Base-by-base conservation (phyloP, 2,329 filamentous ascomycete species). In the Akanthomyces lecanii region DNA sequence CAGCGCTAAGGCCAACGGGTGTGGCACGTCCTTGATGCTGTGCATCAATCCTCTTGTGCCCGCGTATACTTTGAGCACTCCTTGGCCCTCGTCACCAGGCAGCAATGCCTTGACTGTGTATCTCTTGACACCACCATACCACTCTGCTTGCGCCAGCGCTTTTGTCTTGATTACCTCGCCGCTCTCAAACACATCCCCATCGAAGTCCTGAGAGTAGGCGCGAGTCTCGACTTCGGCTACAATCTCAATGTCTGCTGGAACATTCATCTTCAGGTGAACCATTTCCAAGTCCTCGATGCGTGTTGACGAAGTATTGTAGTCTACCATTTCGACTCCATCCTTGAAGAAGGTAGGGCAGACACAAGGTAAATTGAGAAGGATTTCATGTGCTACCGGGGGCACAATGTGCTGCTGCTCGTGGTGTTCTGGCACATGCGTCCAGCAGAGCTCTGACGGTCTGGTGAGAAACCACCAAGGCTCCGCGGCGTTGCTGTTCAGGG, bases 41-140 rank as follows among this genome's bases (percentile, higher is more conserved):
- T 98, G 95, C 93, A 98, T 98, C 61, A 99, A 82, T 0, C 96
- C 96, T 66, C 93, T 87, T 75, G 93, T 95, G 65, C 96, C 95
- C 14, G 93, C 94, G 74, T 97, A 99, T 42, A 99, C 81, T 74
- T 96, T 97, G 63, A 99, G 79, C 14, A 89, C 85, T 48, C 91
- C 95, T 48, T 91, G 89, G 14, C 93, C 93, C 76, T 97, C 94
- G 68, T 98, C 94, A 30, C 92, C 90, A 1, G 96, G 94, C 0
- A 99, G 80, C 18, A 98, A 79, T 1, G 92, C 95, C 76, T 99
- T 99, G 71, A 99, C 82, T 0, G 92, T 96, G 74, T 96, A 97
- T 36, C 92, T 87, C 75, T 99, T 99, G 67, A 89, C 82, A 18
- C 92, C 92, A 67, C 84, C 85, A 69, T 90, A 85, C 95, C 95